Conservation (phyloP, 306 rosid genomes). For the Prinsepia uniflora region DNA sequence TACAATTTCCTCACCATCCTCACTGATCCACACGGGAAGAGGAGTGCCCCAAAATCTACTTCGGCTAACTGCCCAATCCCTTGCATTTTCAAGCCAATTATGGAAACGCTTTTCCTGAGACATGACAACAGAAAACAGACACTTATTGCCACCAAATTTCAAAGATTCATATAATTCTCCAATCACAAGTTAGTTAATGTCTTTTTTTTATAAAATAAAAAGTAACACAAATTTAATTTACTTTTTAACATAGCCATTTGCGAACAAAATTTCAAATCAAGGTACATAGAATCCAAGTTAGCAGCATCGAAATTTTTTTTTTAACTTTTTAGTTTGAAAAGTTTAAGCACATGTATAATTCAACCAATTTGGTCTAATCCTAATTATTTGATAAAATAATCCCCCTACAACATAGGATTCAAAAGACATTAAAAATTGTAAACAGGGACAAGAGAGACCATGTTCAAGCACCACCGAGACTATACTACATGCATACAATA, state of each 20-base stretch:
- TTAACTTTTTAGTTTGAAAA: background rate
- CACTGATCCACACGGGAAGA: slow-evolving; percentile 90
- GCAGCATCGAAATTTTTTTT: background rate
- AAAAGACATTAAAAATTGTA: background rate
- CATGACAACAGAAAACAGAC: slow-evolving; percentile 3
- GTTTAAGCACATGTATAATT: background rate
- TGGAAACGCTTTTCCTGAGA: slow-evolving; percentile 84
- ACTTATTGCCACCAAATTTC: background rate
- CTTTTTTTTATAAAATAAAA: background rate
- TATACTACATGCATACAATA: background rate
- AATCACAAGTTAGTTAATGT: background rate
- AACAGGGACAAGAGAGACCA: background rate
- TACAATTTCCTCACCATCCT: slow-evolving; percentile 70
- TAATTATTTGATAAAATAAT: background rate
- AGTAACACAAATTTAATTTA: background rate
- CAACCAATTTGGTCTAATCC: background rate
- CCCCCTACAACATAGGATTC: background rate
- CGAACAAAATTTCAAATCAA: background rate
- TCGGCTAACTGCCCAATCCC: slow-evolving; percentile 99
- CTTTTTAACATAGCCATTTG: background rate
- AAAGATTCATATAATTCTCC: background rate
- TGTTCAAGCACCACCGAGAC: background rate
- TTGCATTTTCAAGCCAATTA: slow-evolving; percentile 99
- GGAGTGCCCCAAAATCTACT: slow-evolving; percentile 99
- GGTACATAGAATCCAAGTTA: background rate